A percentile compares a stretch with the other conserved stretches of the same genome.
Evolutionary conservation across 2,329 filamentous ascomycete species (phyloP).

Genomic region (Nigrospora osmanthi): DNA sequence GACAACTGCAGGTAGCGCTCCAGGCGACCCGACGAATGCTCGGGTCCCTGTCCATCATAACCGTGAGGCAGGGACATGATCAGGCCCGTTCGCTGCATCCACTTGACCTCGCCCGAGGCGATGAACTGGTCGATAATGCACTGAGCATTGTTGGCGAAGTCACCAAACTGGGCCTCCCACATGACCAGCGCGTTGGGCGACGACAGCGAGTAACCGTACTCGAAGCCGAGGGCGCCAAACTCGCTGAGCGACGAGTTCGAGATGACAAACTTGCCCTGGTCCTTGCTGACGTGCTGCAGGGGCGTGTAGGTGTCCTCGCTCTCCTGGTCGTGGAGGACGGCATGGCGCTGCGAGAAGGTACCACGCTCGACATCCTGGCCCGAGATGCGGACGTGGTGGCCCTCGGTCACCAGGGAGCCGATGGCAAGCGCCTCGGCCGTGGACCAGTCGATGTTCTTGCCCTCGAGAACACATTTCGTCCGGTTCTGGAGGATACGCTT

Average conservation of each 20-base stretch:
- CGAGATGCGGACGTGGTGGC: conserved; percentile 94
- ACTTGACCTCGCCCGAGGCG: conserved; percentile 94
- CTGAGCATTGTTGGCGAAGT: conserved; percentile 99
- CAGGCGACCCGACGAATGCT: conserved; percentile 95
- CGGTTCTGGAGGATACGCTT: conserved; percentile 90
- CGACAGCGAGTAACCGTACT: conserved; percentile 96
- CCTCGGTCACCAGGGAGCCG: conserved; percentile 82
- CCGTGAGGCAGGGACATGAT: conserved; percentile 96
- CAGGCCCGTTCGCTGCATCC: conserved; percentile 95
- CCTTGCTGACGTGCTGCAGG: conserved; percentile 77
- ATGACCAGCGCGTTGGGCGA: conserved; percentile 96
- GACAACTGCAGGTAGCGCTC: conserved; percentile 95
- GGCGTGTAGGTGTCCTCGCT: conserved; percentile 89
- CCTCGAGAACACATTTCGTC: conserved; percentile 86
- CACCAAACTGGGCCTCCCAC: conserved; percentile 99
- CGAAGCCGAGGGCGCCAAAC: conserved; percentile 77
- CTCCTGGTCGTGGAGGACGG: conserved; percentile 96
- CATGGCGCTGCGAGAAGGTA: conserved; percentile 96
- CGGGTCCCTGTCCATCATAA: conserved; percentile 95
- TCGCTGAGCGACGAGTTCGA: conserved; percentile 83
- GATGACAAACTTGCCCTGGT: conserved; percentile 94
- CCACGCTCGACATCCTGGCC: conserved; percentile 99
- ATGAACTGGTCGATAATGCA: conserved; percentile 99
- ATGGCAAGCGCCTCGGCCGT: conserved; percentile 96
- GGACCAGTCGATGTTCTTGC: conserved; percentile 94